phyloP scores from a whole-genome alignment of 2,329 filamentous ascomycete genomes.

The Cercospora sp. region DNA sequence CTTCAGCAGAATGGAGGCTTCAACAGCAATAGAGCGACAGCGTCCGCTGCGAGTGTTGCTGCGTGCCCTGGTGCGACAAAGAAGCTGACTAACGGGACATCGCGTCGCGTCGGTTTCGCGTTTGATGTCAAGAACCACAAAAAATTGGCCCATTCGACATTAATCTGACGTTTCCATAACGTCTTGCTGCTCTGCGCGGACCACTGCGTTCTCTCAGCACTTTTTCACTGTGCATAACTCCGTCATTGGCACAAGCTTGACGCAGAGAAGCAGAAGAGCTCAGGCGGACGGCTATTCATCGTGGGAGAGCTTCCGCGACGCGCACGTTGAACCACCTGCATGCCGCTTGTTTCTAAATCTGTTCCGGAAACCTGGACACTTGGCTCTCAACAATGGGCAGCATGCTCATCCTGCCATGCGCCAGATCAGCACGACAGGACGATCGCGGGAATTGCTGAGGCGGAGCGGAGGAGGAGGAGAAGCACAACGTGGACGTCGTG shows the following conservation, averaged over 20 bases:
- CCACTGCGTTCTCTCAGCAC: neutral
- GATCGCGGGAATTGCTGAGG: neutral
- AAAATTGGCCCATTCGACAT: neutral
- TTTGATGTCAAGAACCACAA: neutral
- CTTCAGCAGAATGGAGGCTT: neutral
- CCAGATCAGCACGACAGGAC: neutral
- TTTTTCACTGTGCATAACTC: neutral
- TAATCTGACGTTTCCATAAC: neutral
- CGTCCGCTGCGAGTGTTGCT: neutral
- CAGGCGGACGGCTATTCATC: neutral
- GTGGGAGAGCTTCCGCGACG: neutral
- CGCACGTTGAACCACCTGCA: neutral
- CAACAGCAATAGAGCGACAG: neutral
- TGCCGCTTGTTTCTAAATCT: neutral
- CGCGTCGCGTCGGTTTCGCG: neutral
- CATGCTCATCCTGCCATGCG: neutral
- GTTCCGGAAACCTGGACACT: neutral
- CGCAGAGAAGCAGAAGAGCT: neutral
- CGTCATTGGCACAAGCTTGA: neutral
- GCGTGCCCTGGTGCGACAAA: neutral
- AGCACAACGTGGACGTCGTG: neutral
- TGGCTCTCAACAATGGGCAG: constrained; percentile 3
- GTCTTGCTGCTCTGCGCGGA: neutral
- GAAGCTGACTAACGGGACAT: neutral
- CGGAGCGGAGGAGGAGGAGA: neutral